These are phyloP conservation scores for Debaryomycetaceae sp. DNA, from an alignment of 1,139 yeast genomes.

Conservation along the genomic window DNA sequence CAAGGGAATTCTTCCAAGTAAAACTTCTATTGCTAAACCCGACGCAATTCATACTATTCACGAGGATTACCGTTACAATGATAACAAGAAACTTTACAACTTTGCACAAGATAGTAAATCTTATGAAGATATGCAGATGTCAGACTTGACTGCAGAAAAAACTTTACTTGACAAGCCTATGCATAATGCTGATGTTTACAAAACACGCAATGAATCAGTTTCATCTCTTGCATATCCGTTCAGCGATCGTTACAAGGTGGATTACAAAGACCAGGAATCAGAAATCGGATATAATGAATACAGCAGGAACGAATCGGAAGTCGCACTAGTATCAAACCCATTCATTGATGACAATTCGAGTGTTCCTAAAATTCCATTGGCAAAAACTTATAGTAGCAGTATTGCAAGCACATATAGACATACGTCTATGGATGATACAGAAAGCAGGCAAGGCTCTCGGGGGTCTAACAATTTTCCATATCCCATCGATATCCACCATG, in stretches of 20 bases:
- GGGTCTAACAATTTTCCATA: background rate
- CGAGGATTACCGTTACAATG: constrained; percentile 9
- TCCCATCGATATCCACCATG: background rate
- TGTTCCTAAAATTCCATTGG: background rate
- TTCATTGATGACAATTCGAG: background rate
- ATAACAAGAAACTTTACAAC: constrained; percentile 12
- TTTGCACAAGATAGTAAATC: background rate
- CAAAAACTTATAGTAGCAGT: background rate
- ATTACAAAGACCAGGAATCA: background rate
- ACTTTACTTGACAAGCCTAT: background rate
- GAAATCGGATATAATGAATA: background rate
- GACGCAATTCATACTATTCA: constrained; percentile 5
- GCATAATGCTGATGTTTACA: background rate
- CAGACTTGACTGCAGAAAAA: background rate
- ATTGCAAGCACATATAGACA: background rate
- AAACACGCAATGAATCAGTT: background rate
- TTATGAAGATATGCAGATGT: background rate
- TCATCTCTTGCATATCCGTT: constrained; percentile 4
- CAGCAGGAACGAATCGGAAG: background rate
- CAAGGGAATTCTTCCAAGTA: constrained; percentile 1
- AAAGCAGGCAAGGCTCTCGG: background rate
- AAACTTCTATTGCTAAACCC: constrained; percentile 5
- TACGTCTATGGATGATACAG: background rate
- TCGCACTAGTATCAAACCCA: background rate
- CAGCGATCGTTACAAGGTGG: constrained; percentile 1